Percentiles rank a stretch among this genome's conserved stretches.
phyloP scores from a whole-genome alignment of 257 asterid genomes.

The Mitragyna speciosa region DNA sequence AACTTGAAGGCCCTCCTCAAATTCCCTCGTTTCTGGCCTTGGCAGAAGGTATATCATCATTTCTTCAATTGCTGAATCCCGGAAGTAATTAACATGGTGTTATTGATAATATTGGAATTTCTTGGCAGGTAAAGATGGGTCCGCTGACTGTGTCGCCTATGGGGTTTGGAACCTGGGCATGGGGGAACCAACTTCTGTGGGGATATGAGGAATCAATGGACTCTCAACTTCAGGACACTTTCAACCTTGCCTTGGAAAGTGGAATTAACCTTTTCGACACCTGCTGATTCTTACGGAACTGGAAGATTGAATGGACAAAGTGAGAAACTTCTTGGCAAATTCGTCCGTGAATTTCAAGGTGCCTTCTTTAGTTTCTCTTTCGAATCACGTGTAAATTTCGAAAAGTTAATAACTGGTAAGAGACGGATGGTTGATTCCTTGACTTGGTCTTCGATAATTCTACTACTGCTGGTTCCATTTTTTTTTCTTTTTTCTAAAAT shows the following conservation, averaged over 20 bases:
- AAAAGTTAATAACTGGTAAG: too few relatives aligned
- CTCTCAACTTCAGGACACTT: slow-evolving; percentile 72
- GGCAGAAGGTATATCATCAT: slow-evolving; percentile 63
- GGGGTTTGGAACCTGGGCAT: slow-evolving; percentile 99
- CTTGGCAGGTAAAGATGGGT: slow-evolving; percentile 72
- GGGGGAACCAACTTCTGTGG: slow-evolving; percentile 98
- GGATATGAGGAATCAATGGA: slow-evolving; percentile 94
- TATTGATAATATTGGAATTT: background rate
- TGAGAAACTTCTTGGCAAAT: slow-evolving; percentile 92
- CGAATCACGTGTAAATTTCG: too few relatives aligned
- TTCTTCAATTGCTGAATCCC: background rate
- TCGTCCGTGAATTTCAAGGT: slow-evolving; percentile 62
- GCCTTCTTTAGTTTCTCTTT: background rate
- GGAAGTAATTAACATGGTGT: too few relatives aligned
- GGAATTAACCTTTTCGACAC: slow-evolving; percentile 90
- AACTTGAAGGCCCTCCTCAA: slow-evolving; percentile 48
- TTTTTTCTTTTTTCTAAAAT: too few relatives aligned
- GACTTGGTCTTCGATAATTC: background rate
- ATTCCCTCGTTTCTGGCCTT: slow-evolving; percentile 90
- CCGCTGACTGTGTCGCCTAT: slow-evolving; percentile 82
- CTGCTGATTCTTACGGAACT: slow-evolving; percentile 98
- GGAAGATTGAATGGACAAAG: slow-evolving; percentile 85
- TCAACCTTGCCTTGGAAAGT: slow-evolving; percentile 73
- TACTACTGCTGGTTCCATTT: too few relatives aligned
- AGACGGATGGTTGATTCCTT: background rate